Percentiles rank a stretch among this genome's conserved stretches.
Evolutionary conservation across 257 asterid genomes (phyloP).

Genomic region (Ilex aquifolium): DNA sequence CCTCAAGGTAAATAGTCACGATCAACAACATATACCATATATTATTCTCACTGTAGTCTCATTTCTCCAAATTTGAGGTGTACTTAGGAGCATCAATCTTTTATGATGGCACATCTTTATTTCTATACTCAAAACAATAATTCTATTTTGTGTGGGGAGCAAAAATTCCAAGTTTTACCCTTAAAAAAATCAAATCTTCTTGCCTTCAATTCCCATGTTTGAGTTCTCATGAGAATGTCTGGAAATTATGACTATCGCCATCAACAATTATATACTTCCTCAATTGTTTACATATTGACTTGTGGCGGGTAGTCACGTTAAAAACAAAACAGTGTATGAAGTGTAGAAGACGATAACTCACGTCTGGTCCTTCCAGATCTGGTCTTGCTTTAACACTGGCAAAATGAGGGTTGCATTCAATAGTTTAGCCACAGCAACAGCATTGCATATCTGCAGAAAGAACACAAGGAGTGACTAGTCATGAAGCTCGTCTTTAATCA

Average conservation of each 20-base stretch:
- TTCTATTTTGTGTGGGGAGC: too few species aligned
- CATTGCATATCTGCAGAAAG: constrained; percentile 85
- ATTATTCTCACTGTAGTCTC: too few species aligned
- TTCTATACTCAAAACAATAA: too few species aligned
- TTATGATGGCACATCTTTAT: too few species aligned
- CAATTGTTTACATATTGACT: neutral
- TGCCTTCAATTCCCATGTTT: neutral
- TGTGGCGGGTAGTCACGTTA: neutral
- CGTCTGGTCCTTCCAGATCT: constrained; percentile 99
- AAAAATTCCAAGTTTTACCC: too few species aligned
- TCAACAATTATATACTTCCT: neutral
- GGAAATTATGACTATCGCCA: neutral
- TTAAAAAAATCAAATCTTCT: too few species aligned
- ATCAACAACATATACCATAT: too few species aligned
- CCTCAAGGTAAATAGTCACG: too few species aligned
- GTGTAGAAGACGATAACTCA: constrained; percentile 42
- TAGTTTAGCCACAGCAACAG: constrained; percentile 98
- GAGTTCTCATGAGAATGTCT: neutral
- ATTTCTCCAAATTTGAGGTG: too few species aligned
- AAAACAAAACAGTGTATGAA: constrained; percentile 7
- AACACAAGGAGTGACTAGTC: constrained; percentile 9
- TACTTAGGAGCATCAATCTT: too few species aligned
- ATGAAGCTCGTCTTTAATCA: neutral
- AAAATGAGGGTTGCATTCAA: constrained; percentile 93
- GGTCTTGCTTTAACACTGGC: constrained; percentile 98